phyloP scores from a whole-genome alignment of 2,329 filamentous ascomycete species.

The Penicillium aurantiogriseum region DNA sequence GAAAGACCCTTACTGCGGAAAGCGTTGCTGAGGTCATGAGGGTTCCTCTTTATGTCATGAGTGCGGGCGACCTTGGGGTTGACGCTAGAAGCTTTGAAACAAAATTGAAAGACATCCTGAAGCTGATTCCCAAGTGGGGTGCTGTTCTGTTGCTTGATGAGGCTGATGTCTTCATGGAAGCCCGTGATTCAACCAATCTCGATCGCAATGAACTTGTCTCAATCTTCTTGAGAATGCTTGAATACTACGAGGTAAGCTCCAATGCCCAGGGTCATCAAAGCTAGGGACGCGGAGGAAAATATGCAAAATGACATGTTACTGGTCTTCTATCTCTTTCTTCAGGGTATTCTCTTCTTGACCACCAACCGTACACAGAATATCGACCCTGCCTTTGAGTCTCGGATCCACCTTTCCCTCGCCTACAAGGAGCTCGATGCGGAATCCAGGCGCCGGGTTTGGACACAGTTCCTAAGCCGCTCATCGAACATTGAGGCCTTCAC shows the following conservation, averaged over 20 bases:
- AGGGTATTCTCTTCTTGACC: constrained; percentile 51
- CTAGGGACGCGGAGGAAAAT: background rate
- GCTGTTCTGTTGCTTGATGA: constrained; percentile 55
- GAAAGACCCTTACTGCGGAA: constrained; percentile 55
- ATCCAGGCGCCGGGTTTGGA: constrained; percentile 44
- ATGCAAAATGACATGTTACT: constrained; percentile 23
- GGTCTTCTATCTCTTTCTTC: constrained; percentile 37
- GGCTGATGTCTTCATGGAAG: constrained; percentile 37
- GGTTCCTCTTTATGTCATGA: constrained; percentile 52
- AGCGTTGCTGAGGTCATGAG: constrained; percentile 52
- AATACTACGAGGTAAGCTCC: constrained; percentile 29
- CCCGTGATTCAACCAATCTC: constrained; percentile 42
- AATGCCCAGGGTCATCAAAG: no score
- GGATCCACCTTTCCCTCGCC: constrained; percentile 42
- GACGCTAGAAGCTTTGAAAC: constrained; percentile 45
- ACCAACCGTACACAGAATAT: constrained; percentile 52
- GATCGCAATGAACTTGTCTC: constrained; percentile 49
- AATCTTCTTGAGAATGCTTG: constrained; percentile 32
- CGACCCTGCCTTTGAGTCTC: constrained; percentile 51
- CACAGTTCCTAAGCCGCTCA: constrained; percentile 41
- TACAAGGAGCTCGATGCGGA: constrained; percentile 42
- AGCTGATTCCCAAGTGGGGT: constrained; percentile 52
- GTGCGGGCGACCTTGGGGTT: constrained; percentile 49
- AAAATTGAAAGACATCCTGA: constrained; percentile 47
- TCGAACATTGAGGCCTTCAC: constrained; percentile 19